These are phyloP conservation scores for Aurifilum marmelostoma DNA, from an alignment of 2,329 filamentous ascomycete species.

Conservation along the genomic window DNA sequence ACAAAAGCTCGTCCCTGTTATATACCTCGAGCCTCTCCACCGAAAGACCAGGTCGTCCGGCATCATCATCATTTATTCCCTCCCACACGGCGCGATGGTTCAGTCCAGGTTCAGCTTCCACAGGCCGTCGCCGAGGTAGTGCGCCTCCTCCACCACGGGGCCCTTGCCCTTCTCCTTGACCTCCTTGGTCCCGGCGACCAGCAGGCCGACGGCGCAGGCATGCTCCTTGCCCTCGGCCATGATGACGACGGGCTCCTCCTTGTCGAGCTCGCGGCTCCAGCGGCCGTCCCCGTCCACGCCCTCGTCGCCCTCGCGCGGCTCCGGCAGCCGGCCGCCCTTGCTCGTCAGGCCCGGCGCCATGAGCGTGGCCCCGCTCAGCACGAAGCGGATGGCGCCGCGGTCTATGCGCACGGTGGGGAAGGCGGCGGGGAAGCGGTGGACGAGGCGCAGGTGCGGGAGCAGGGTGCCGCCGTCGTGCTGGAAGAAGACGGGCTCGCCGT, in stretches of 20 bases:
- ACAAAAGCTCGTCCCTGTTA: not conserved
- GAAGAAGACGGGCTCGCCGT: slow-evolving; percentile 82
- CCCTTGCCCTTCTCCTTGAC: slow-evolving; percentile 95
- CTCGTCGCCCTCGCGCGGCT: slow-evolving; percentile 48
- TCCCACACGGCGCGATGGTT: slow-evolving; percentile 1
- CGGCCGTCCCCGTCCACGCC: slow-evolving; percentile 53
- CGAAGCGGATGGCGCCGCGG: slow-evolving; percentile 94
- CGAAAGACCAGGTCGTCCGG: not conserved
- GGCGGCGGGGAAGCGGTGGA: slow-evolving; percentile 85
- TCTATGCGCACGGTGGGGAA: slow-evolving; percentile 90
- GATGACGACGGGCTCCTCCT: slow-evolving; percentile 84
- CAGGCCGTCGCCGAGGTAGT: slow-evolving; percentile 91
- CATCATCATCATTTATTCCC: too few relatives aligned
- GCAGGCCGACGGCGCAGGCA: slow-evolving; percentile 82
- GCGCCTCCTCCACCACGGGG: slow-evolving; percentile 88
- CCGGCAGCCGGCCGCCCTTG: slow-evolving; percentile 77
- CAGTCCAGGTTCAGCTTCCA: slow-evolving; percentile 72
- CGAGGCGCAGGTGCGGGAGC: slow-evolving; percentile 83
- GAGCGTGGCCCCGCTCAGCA: slow-evolving; percentile 87
- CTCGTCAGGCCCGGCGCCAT: slow-evolving; percentile 96
- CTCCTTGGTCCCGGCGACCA: slow-evolving; percentile 85
- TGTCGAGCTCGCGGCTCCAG: slow-evolving; percentile 70
- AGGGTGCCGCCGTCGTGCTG: slow-evolving; percentile 73
- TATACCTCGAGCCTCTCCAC: not conserved
- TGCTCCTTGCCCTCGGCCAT: slow-evolving; percentile 92